Evolutionary conservation across 257 asterid species (phyloP).

Genomic region (Solanum chiquidenum): DNA sequence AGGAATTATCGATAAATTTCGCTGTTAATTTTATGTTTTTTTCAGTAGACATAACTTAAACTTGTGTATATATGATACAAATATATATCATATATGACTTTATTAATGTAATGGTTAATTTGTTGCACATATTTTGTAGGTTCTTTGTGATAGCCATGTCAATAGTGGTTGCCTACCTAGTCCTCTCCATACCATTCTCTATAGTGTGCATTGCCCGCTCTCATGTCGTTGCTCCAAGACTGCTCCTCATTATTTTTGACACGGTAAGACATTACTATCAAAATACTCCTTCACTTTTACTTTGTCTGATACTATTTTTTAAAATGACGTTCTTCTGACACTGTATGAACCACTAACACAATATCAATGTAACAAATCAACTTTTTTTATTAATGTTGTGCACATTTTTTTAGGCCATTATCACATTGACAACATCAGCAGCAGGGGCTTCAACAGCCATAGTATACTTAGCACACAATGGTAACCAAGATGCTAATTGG

Average conservation of each 20-base stretch:
- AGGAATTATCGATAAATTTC: background rate
- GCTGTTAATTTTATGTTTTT: too few relatives aligned
- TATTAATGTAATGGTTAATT: background rate
- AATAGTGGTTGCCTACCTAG: constrained; percentile 46
- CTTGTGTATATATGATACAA: background rate
- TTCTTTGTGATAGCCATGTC: constrained; percentile 71
- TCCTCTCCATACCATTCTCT: constrained; percentile 58
- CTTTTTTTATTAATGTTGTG: background rate
- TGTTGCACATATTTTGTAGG: constrained; percentile 22
- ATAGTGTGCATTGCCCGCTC: constrained; percentile 44
- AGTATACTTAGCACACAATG: constrained; percentile 64
- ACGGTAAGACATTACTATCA: background rate
- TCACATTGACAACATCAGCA: constrained; percentile 47
- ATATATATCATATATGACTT: background rate
- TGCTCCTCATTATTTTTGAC: constrained; percentile 17
- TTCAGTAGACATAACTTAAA: background rate
- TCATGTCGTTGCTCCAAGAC: constrained; percentile 22
- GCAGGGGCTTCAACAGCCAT: constrained; percentile 57
- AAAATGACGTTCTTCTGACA: background rate
- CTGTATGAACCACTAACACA: background rate
- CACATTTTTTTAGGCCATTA: constrained; percentile 21
- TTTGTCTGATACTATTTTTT: background rate
- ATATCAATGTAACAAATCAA: background rate
- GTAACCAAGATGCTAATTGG: constrained; percentile 63
- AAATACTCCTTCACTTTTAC: background rate